Evolutionary conservation across 2,329 filamentous ascomycete genomes (phyloP), one percentile per base, ranked within the genome.

Genomic region (Ramularia endophylla): DNA sequence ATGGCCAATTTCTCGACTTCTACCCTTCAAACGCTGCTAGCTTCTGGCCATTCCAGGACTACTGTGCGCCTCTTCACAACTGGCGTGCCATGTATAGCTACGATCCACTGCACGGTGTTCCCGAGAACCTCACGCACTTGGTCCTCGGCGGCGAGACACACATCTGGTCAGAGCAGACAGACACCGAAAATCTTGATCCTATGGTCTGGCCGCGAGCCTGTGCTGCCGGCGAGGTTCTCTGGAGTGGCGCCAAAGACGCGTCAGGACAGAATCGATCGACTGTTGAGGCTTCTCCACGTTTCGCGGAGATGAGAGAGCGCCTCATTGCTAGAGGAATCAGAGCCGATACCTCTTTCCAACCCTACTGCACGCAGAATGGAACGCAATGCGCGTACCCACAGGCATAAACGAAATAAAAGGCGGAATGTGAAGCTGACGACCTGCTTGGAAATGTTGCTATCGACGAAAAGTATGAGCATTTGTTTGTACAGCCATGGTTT

Each of bases 81-180:
- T 95, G 88, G 88, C 77, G 80, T 5, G 70, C 86, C 19, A 74
- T 90, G 44, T 94, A 94, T 71, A 77, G 79, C 15, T 85, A 90
- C 63, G 82, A 94, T 59, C 87, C 87, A 0, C 68, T 80, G 3
- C 71, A 67, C 2, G 77, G 77, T 33, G 71, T 94, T 4, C 75
- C 81, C 0, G 65, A 64, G 8, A 71, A 80, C 18, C 64, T 78
- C 31, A 76, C 78, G 18, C 72, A 81, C 57, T 74, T 86, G 9
- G 81, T 94, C 2, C 63, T 92, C 7, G 88, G 88, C 32, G 88
- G 87, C 18, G 88, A 94, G 67, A 78, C 83, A 12, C 83, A 85
- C 41, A 76, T 87, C 43, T 95, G 87, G 87, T 77, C 75, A 49
- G 88, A 94, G 59, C 75, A 79, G 67, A 83, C 82, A 5, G 88